Evolutionary conservation across 1,284 basidiomycete species (phyloP), one percentile per base, ranked within the genome.

Genomic region (Xerocomus nothofagi): DNA sequence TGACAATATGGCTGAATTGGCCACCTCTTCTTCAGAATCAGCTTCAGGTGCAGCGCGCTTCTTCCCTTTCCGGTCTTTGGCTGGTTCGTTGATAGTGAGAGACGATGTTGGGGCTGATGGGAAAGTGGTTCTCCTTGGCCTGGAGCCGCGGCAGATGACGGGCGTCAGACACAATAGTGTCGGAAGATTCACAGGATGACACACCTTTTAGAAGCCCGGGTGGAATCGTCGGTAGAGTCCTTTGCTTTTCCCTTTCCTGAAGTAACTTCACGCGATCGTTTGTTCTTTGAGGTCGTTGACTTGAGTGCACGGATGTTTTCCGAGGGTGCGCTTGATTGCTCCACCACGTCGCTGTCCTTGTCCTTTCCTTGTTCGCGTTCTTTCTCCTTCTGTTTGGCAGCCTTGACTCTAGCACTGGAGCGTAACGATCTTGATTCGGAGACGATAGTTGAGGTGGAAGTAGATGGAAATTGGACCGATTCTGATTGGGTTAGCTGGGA

Each of bases 11-110:
- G 69, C 74, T 50, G 78, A 70, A 49, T 71, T 72, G 56, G 67
- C 62, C 44, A 63, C 66, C 45, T 78, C 74, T 67, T 87, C 84
- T 70, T 87, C 84, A 44, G 80, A 80, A 54, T 71, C 69, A 36
- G 73, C 70, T 71, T 89, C 87, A 41, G 86, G 84, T 21, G 74
- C 78, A 38, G 88, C 88, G 60, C 88, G 88, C 73, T 91, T 91
- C 81, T 91, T 91, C 55, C 88, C 88, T 72, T 91, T 91, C 57
- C 71, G 67, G 70, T 90, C 87, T 62, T 78, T 78, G 2, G 72
- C 56, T 34, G 84, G 79, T 74, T 90, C 88, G 81, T 82, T 84
- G 71, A 90, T 90, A 50, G 79, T 82, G 44, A 88, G 72, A 50
- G 80, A 66, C 55, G 73, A 62, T 33, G 69, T 53, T 59, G 74